Evolutionary conservation across 257 asterid species (phyloP).

Genomic region (Lycium barbarum): DNA sequence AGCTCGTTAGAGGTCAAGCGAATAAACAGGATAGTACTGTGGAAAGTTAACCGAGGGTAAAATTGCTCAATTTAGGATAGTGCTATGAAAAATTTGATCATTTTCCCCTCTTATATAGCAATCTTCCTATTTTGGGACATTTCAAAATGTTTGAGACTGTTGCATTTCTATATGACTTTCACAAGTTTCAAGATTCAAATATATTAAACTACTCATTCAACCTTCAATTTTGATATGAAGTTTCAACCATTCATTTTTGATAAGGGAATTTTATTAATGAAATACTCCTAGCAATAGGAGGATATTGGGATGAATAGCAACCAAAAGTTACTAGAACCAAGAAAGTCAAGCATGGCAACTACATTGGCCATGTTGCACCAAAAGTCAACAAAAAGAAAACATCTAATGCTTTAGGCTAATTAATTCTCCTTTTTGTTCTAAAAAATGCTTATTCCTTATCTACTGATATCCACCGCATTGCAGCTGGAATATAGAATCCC

Average conservation of each 20-base stretch:
- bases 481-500: neutral
- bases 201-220: neutral
- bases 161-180: neutral
- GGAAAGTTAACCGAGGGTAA: too few relatives aligned
- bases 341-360: neutral
- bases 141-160: neutral
- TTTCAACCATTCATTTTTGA: neutral
- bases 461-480: constrained; percentile 5
- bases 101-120: too few relatives aligned
- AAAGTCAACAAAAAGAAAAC: neutral
- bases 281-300: neutral
- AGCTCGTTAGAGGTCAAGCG: too few relatives aligned
- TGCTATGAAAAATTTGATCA: too few relatives aligned
- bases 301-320: neutral
- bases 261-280: neutral
- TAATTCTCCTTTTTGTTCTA: neutral
- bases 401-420: neutral
- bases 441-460: neutral
- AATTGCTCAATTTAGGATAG: too few relatives aligned
- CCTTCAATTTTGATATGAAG: neutral
- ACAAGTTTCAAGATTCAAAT: neutral
- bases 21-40: too few relatives aligned
- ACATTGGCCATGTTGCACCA: neutral
- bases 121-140: neutral
- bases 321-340: neutral